Evolutionary conservation across 768 basidiomycete species (phyloP), one percentile per base, ranked within the genome.

Genomic region (Calvatia gigantea): DNA sequence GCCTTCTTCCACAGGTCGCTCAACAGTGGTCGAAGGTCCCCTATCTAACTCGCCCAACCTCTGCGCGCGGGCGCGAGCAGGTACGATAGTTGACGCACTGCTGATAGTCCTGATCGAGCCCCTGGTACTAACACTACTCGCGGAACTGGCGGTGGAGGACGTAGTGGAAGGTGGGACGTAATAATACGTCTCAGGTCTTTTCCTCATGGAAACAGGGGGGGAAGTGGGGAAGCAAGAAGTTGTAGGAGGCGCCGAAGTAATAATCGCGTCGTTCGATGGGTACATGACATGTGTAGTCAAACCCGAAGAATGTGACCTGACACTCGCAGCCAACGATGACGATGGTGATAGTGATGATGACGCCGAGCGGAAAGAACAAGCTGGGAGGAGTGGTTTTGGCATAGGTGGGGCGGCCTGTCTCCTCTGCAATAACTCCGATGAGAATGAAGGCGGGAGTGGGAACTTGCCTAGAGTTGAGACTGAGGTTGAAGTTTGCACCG

Each of bases 381-480:
- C 4, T 6, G 54, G 25, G 14, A 46, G 44, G 6, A 55, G 37
- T 31, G 54, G 54, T 38, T 42, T 39, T 12, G 35, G 45, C 45
- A 47, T 38, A 11, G 54, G 45, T 11, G 54, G 54, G 2, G 29
- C 54, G 12, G 25, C 54, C 21, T 31, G 45, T 46, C 54, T 37
- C 15, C 53, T 45, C 27, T 55, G 54, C 5, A 46, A 19, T 6
- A 55, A 29, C 21, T 55, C 41, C 9, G 44, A 47, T 15, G 54
- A 55, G 29, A 47, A 55, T 1, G 54, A 55, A 21, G 54, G 54
- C 12, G 54, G 54, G 14, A 55, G 45, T 6, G 54, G 54, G n/a
- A 55, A 55, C 17, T 47, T 55, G 35, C 25, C 38, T 12, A 55
- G 28, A 12, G 54, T 55, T 15, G 54, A 55, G 6, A 47, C 54